phyloP scores from a whole-genome alignment of 2,329 filamentous ascomycete genomes.

The Zelopaecilomyces penicillatus region DNA sequence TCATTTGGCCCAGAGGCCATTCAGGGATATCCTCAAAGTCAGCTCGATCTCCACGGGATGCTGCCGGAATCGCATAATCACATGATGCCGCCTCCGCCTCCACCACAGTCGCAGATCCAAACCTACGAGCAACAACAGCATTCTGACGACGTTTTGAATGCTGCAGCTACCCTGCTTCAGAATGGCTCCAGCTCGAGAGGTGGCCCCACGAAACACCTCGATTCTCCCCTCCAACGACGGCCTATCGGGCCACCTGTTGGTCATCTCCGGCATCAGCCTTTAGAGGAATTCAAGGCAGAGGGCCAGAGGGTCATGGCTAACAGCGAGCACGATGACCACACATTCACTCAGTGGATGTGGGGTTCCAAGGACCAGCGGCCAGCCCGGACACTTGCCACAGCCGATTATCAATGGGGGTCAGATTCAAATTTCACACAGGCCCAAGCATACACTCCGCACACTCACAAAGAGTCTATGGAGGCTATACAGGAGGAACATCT shows the following conservation, averaged over 20 bases:
- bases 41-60: constrained; percentile 9
- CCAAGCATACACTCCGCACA: constrained; percentile 50
- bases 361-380: constrained; percentile 19
- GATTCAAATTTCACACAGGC: constrained; percentile 53
- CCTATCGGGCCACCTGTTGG: constrained; percentile 28
- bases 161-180: constrained; percentile 45
- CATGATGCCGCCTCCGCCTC: constrained; percentile 29
- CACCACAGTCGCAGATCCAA: constrained; percentile 14
- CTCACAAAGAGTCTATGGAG: constrained; percentile 49
- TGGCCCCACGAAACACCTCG: constrained; percentile 17
- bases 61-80: constrained; percentile 15
- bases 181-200: constrained; percentile 26
- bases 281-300: constrained; percentile 35
- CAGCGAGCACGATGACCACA: constrained; percentile 23
- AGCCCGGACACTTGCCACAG: constrained; percentile 26
- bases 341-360: constrained; percentile 36
- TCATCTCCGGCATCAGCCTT: constrained; percentile 33
- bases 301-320: constrained; percentile 24
- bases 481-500: constrained; percentile 47
- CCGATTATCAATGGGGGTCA: constrained; percentile 58
- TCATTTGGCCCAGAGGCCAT: constrained; percentile 15
- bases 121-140: constrained; percentile 17
- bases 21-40: constrained; percentile 12
- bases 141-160: constrained; percentile 47
- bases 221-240: constrained; percentile 15